Percentiles rank a stretch among this genome's conserved stretches.
Conservation (phyloP, 805 yeast species). For the Vanderwaltozyma polyspora region DNA sequence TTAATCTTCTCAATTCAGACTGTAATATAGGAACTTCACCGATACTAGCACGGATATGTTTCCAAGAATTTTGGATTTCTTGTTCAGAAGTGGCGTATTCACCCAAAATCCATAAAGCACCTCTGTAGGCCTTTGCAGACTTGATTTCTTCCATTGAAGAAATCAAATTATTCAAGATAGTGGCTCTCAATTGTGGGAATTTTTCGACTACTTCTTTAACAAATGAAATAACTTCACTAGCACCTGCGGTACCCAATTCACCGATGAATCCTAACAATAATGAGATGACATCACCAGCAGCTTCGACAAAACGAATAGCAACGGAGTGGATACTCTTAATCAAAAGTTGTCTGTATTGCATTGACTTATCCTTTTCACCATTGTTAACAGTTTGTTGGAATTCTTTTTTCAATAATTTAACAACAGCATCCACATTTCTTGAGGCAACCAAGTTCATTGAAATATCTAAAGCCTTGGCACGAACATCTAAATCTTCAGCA, state of each 20-base stretch:
- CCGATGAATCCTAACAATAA: slow-evolving; percentile 75
- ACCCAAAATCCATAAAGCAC: slow-evolving; percentile 92
- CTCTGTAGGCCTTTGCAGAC: slow-evolving; percentile 85
- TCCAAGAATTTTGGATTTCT: slow-evolving; percentile 79
- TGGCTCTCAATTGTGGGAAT: slow-evolving; percentile 65
- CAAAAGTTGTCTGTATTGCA: slow-evolving; percentile 80
- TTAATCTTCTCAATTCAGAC: slow-evolving; percentile 44
- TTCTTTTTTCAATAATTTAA: slow-evolving; percentile 85
- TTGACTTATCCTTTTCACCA: slow-evolving; percentile 62
- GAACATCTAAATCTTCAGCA: slow-evolving; percentile 86
- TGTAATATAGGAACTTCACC: slow-evolving; percentile 89
- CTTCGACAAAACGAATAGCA: slow-evolving; percentile 81
- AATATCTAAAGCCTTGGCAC: slow-evolving; percentile 75
- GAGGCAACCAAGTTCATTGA: slow-evolving; percentile 70
- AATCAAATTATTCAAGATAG: slow-evolving; percentile 54
- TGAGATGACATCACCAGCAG: slow-evolving; percentile 84
- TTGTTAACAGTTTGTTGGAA: slow-evolving; percentile 58
- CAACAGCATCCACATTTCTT: slow-evolving; percentile 89
- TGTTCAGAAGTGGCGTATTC: slow-evolving; percentile 69
- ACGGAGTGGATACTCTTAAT: slow-evolving; percentile 81
- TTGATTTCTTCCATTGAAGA: slow-evolving; percentile 52
- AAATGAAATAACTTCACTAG: slow-evolving; percentile 81
- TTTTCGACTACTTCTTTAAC: slow-evolving; percentile 90
- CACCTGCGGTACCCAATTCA: slow-evolving; percentile 75
- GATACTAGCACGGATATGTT: slow-evolving; percentile 62